phyloP scores from a whole-genome alignment of 208 protist genomes.

The Trichomonas tenax region DNA sequence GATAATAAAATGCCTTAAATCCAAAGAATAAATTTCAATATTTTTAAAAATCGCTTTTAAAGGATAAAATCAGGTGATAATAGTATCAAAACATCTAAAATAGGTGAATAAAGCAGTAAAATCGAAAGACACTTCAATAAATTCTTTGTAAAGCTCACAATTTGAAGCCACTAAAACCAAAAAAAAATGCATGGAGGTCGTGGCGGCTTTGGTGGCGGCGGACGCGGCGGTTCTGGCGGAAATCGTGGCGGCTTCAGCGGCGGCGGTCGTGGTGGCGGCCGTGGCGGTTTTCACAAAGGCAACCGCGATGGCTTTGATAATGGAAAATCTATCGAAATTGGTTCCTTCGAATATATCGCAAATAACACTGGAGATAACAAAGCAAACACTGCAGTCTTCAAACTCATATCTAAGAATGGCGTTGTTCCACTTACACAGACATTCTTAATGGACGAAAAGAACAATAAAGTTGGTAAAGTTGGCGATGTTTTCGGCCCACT shows the following conservation, averaged over 20 bases:
- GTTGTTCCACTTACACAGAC: conserved; percentile 17
- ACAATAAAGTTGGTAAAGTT: conserved; percentile 5
- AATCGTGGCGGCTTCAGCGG: background rate
- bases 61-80: no score
- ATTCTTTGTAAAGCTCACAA: background rate
- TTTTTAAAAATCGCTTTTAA: no score
- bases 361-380: no score
- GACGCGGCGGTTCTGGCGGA: background rate
- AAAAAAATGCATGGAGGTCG: background rate
- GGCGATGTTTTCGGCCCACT: conserved; percentile 11
- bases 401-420: background rate
- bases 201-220: background rate
- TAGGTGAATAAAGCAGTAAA: no score
- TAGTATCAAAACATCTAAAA: no score
- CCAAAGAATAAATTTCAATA: no score
- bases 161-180: background rate
- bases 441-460: background rate
- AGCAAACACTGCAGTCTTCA: background rate
- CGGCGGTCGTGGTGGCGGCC: background rate
- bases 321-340: background rate
- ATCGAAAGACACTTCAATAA: background rate
- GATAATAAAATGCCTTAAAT: no score
- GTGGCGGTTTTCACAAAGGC: background rate
- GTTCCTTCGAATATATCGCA: background rate
- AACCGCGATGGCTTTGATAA: background rate